Evolutionary conservation across 768 basidiomycete species (phyloP).

Genomic region (Boletales sp.): DNA sequence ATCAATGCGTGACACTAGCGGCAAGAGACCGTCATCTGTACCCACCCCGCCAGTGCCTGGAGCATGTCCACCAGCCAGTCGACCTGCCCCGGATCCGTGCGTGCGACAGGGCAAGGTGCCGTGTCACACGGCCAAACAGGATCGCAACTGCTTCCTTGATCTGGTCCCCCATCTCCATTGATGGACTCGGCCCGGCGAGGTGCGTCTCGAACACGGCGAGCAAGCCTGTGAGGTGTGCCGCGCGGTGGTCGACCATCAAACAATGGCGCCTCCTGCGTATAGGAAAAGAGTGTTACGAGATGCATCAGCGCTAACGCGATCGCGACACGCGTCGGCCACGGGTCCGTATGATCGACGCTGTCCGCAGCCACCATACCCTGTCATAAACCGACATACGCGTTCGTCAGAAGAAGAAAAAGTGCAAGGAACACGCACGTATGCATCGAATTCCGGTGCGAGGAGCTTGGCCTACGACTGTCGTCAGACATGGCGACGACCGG

Average conservation of each 20-base stretch:
- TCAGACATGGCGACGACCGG: neutral
- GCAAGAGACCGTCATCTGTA: slow-evolving; percentile 92
- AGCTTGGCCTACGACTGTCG: slow-evolving; percentile 62
- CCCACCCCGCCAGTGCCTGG: slow-evolving; percentile 92
- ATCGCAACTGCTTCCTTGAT: too few species aligned
- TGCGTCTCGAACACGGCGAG: too few species aligned
- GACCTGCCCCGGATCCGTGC: too few species aligned
- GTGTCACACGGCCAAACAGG: too few species aligned
- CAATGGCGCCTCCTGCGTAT: slow-evolving; percentile 84
- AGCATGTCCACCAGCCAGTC: too few species aligned
- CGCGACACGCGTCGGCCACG: slow-evolving; percentile 81
- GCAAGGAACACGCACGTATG: too few species aligned
- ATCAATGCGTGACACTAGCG: slow-evolving; percentile 71
- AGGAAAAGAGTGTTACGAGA: slow-evolving; percentile 67
- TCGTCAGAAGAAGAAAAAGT: too few species aligned
- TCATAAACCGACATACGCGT: too few species aligned
- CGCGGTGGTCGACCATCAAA: slow-evolving; percentile 81
- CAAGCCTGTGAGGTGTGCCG: too few species aligned
- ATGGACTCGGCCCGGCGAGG: too few species aligned
- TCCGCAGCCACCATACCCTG: slow-evolving; percentile 92
- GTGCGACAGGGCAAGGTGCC: too few species aligned
- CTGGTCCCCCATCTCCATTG: too few species aligned
- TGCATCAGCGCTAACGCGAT: slow-evolving; percentile 63
- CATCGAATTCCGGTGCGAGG: slow-evolving; percentile 88
- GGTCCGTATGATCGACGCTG: slow-evolving; percentile 84